Conservation (phyloP, 345 rosid species). For the Bruguiera parviflora region DNA sequence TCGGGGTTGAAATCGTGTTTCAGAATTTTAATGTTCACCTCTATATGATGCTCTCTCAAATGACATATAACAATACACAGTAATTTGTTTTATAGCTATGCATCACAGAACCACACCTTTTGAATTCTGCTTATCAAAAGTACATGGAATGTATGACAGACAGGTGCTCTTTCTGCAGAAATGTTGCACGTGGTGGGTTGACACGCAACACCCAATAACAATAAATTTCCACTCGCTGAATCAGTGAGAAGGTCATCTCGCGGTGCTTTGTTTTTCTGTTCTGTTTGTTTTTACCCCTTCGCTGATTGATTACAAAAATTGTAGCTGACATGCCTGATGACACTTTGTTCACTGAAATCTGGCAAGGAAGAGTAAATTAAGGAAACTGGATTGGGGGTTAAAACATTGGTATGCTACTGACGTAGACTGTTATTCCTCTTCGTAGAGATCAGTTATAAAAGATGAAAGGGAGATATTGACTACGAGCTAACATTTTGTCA, state of each 20-base stretch:
- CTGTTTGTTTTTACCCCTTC: slow-evolving; percentile 18
- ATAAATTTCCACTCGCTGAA: slow-evolving; percentile 19
- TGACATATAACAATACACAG: not conserved
- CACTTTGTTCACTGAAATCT: slow-evolving; percentile 30
- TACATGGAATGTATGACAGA: not conserved
- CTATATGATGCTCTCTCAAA: not conserved
- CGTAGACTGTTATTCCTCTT: slow-evolving; percentile 46
- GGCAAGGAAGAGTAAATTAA: slow-evolving; percentile 25
- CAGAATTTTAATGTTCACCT: not conserved
- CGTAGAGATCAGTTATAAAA: slow-evolving; percentile 37
- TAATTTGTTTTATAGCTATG: not conserved
- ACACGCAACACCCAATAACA: slow-evolving; percentile 73
- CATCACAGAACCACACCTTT: no score
- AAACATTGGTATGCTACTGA: slow-evolving; percentile 49
- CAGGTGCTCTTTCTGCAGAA: slow-evolving; percentile 39
- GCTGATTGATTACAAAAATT: slow-evolving; percentile 43
- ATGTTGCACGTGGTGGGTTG: slow-evolving; percentile 49
- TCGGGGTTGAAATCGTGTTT: not conserved
- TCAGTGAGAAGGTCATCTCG: slow-evolving; percentile 38
- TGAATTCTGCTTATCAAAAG: not conserved
- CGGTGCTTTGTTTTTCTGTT: slow-evolving; percentile 31
- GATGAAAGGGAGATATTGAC: slow-evolving; percentile 39
- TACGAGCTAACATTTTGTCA: slow-evolving; percentile 59
- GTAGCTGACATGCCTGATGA: slow-evolving; percentile 41
- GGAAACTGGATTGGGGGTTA: slow-evolving; percentile 27